Evolutionary conservation across 768 basidiomycete species (phyloP).

Genomic region (Mycena latifolia): DNA sequence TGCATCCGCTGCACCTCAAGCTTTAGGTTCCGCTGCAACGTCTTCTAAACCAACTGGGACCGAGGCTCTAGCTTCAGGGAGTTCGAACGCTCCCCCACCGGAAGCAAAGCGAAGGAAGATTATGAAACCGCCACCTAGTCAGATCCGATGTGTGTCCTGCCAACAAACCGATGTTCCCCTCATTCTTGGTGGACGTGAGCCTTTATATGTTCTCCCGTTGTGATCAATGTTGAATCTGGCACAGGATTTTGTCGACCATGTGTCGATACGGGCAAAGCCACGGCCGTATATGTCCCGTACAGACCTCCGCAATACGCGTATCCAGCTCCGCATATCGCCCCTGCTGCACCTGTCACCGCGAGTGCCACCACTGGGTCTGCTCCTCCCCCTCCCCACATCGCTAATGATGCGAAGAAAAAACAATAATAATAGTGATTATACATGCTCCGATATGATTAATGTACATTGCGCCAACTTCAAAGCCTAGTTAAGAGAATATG

Average conservation of each 20-base stretch:
- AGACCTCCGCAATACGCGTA: slow-evolving; percentile 16
- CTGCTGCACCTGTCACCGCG: neutral
- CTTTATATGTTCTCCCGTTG: neutral
- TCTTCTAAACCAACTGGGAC: neutral
- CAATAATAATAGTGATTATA: slow-evolving; percentile 22
- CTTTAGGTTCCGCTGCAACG: slow-evolving; percentile 16
- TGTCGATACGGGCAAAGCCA: slow-evolving; percentile 65
- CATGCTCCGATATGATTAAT: slow-evolving; percentile 20
- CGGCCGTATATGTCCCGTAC: slow-evolving; percentile 34
- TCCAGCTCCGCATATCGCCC: slow-evolving; percentile 1
- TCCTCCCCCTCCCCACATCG: neutral
- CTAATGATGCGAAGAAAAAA: neutral
- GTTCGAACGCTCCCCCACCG: slow-evolving; percentile 15
- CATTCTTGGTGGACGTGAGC: slow-evolving; percentile 78
- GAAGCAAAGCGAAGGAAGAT: slow-evolving; percentile 57
- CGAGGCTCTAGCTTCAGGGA: neutral
- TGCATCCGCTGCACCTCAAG: slow-evolving; percentile 41
- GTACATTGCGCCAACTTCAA: slow-evolving; percentile 12
- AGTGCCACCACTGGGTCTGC: no score
- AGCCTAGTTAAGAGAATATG: slow-evolving; percentile 46
- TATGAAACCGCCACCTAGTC: slow-evolving; percentile 52
- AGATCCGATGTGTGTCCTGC: slow-evolving; percentile 71
- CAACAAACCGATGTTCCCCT: slow-evolving; percentile 78
- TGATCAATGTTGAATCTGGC: neutral
- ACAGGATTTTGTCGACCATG: slow-evolving; percentile 80